These are phyloP conservation scores for Phytophthora agathidicida DNA, from an alignment of 352 stramenopile genomes.

Conservation along the genomic window DNA sequence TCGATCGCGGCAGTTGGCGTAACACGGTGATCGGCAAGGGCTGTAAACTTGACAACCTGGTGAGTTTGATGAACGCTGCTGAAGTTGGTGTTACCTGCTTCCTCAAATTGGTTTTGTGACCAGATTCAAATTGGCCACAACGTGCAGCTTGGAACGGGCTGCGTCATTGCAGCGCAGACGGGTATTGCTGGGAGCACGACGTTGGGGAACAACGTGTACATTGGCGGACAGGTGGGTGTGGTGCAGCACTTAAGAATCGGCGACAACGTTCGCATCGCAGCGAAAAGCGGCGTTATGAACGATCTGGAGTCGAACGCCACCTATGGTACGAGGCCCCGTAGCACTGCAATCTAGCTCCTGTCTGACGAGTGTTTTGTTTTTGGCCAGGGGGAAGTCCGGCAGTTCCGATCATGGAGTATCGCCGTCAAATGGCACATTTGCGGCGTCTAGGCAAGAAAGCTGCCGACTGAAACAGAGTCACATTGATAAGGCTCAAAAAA, in stretches of 20 bases:
- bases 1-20: constrained; percentile 87
- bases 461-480: constrained; percentile 3
- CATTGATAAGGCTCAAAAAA: too few relatives aligned
- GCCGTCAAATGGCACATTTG: constrained; percentile 69
- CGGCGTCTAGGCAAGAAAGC: constrained; percentile 54
- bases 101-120: too few relatives aligned
- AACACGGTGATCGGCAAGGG: constrained; percentile 75
- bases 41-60: constrained; percentile 87
- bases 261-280: constrained; percentile 84
- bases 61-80: constrained; percentile 34
- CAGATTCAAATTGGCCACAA: constrained; percentile 91
- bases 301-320: constrained; percentile 56
- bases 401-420: constrained; percentile 83
- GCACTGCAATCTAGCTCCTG: not conserved
- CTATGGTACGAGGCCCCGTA: constrained; percentile 46
- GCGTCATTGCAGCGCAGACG: constrained; percentile 80
- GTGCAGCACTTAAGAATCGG: constrained; percentile 82
- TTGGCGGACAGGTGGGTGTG: constrained; percentile 86
- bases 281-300: constrained; percentile 87
- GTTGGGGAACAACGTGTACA: constrained; percentile 72
- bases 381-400: constrained; percentile 68
- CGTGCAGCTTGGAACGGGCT: constrained; percentile 72
- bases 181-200: constrained; percentile 87
- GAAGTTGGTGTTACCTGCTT: too few relatives aligned
- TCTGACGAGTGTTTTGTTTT: constrained; percentile 12